A percentile compares a stretch with the other conserved stretches of the same genome.
Evolutionary conservation across 2,329 filamentous ascomycete species (phyloP).

Genomic region (Botryotinia calthae): DNA sequence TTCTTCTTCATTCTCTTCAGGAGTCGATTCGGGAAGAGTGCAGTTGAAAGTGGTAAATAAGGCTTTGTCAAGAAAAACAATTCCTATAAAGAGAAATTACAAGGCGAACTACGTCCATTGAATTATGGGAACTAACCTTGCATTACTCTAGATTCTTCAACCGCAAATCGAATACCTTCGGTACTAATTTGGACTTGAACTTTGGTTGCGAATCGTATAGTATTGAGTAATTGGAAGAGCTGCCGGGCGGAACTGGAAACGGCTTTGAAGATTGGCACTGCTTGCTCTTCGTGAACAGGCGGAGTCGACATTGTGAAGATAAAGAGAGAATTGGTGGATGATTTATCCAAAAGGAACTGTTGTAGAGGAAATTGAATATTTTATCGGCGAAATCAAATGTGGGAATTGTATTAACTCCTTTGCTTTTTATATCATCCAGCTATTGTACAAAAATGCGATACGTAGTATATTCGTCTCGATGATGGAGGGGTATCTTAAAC

Average conservation of each 20-base stretch:
- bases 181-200: slow-evolving; percentile 72
- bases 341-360: slow-evolving; percentile 1
- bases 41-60: slow-evolving; percentile 86
- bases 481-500: slow-evolving; percentile 53
- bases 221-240: slow-evolving; percentile 62
- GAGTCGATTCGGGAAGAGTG: slow-evolving; percentile 47
- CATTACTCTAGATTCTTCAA: slow-evolving; percentile 85
- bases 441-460: slow-evolving; percentile 37
- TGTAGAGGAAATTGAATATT: slow-evolving; percentile 1
- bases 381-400: slow-evolving; percentile 25
- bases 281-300: slow-evolving; percentile 28
- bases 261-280: slow-evolving; percentile 64
- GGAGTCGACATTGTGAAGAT: slow-evolving; percentile 34
- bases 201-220: slow-evolving; percentile 55
- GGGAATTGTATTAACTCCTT: slow-evolving; percentile 25
- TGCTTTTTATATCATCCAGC: slow-evolving; percentile 35
- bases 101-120: slow-evolving; percentile 19
- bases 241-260: slow-evolving; percentile 76
- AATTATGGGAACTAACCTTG: slow-evolving; percentile 62
- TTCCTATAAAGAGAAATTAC: slow-evolving; percentile 47
- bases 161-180: slow-evolving; percentile 82
- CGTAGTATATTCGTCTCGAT: slow-evolving; percentile 28
- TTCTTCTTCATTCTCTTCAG: slow-evolving; percentile 43
- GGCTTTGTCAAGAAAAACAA: slow-evolving; percentile 81
- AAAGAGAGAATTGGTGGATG: background rate